phyloP scores from a whole-genome alignment of 805 yeast species.

The Kuraishia ogatae region DNA sequence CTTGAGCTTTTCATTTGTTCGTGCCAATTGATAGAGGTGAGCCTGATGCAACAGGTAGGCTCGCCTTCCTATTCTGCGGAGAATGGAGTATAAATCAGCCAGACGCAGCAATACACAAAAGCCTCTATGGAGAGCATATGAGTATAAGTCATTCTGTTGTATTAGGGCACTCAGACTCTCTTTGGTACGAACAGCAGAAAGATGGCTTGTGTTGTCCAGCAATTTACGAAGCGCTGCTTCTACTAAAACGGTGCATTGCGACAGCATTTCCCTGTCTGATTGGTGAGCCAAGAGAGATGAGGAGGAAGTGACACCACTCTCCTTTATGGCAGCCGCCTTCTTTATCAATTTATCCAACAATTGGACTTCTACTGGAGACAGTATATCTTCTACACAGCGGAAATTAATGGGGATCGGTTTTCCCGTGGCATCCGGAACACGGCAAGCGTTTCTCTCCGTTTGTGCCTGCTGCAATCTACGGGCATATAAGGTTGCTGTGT shows the following conservation, averaged over 20 bases:
- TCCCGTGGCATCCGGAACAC: slow-evolving; percentile 7
- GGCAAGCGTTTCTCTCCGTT: slow-evolving; percentile 11
- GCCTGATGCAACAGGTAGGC: slow-evolving; percentile 34
- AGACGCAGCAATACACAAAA: slow-evolving; percentile 32
- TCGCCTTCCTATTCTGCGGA: slow-evolving; percentile 39
- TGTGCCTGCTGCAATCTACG: slow-evolving; percentile 17
- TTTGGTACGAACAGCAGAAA: not conserved
- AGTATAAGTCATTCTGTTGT: not conserved
- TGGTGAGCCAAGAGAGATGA: not conserved
- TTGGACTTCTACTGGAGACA: slow-evolving; percentile 9
- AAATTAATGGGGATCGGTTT: slow-evolving; percentile 7
- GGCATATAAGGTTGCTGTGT: slow-evolving; percentile 18
- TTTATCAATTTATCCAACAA: not conserved
- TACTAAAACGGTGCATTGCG: not conserved
- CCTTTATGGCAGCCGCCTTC: not conserved
- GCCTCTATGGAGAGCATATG: slow-evolving; percentile 24
- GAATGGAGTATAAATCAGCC: slow-evolving; percentile 40
- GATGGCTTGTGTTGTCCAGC: not conserved
- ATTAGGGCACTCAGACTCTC: not conserved
- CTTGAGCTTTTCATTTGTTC: slow-evolving; percentile 16
- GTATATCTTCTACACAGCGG: slow-evolving; percentile 11
- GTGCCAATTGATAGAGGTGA: slow-evolving; percentile 31
- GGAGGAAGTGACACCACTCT: not conserved
- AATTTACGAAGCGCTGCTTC: not conserved
- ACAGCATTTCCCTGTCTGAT: not conserved